Conservation (phyloP, 169 alveolate genomes). For the Plasmodium coatneyi region DNA sequence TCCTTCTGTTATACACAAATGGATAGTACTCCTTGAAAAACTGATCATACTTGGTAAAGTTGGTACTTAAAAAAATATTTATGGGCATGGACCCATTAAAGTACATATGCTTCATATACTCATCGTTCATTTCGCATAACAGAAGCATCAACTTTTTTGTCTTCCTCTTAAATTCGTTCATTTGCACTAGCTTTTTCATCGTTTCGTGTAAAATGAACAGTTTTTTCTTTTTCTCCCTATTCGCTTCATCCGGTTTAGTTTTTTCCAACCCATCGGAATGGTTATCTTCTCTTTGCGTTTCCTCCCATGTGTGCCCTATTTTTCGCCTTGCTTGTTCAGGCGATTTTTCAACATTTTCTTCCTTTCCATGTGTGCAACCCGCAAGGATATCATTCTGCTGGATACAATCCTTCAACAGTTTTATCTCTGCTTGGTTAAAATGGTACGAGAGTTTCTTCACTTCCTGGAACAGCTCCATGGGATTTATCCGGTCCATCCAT, state of each 20-base stretch:
- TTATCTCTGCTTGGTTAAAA: neutral
- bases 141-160: slow-evolving; percentile 61
- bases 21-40: slow-evolving; percentile 37
- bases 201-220: slow-evolving; percentile 30
- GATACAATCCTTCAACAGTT: neutral
- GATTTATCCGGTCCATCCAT: neutral
- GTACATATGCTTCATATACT: slow-evolving; percentile 43
- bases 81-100: slow-evolving; percentile 49
- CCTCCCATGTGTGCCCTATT: neutral
- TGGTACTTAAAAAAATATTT: slow-evolving; percentile 46
- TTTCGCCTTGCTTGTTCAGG: neutral
- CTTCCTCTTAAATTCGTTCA: slow-evolving; percentile 7
- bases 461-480: neutral
- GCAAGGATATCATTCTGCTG: neutral
- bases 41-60: slow-evolving; percentile 11
- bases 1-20: slow-evolving; percentile 20
- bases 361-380: neutral
- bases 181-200: slow-evolving; percentile 4
- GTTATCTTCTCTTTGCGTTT: neutral
- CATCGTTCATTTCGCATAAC: slow-evolving; percentile 45
- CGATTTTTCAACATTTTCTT: neutral
- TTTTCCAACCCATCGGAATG: neutral
- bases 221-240: neutral
- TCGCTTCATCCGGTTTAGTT: neutral
- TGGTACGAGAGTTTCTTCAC: neutral